Evolutionary conservation across 1,139 yeast genomes (phyloP).

Genomic region (Blastobotrys serpentis): DNA sequence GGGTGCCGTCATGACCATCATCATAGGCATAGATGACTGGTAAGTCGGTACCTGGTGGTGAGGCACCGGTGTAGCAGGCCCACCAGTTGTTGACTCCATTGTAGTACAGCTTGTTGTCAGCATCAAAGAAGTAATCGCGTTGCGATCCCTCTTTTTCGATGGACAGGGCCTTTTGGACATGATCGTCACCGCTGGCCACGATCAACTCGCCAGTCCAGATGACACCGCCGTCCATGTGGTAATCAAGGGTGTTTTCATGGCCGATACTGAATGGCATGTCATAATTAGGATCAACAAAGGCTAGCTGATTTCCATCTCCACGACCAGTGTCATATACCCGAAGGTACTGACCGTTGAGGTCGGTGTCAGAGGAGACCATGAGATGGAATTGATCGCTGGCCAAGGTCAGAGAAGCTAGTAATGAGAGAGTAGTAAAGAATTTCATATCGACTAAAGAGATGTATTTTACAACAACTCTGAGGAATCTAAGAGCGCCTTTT

Average conservation of each 20-base stretch:
- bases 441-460: not conserved
- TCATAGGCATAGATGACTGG: conserved; percentile 5
- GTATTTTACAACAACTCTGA: not conserved
- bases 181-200: not conserved
- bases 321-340: conserved; percentile 1
- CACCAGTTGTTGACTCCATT: conserved; percentile 9
- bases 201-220: conserved; percentile 6
- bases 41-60: conserved; percentile 4
- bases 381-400: conserved; percentile 11
- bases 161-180: not conserved
- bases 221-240: conserved; percentile 4
- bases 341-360: conserved; percentile 12
- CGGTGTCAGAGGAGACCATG: conserved; percentile 7
- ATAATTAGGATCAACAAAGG: conserved; percentile 7
- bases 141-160: conserved; percentile 1
- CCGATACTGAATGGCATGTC: conserved; percentile 8
- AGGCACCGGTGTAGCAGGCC: conserved; percentile 11
- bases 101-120: not conserved
- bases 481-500: no score
- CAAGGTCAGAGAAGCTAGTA: not conserved
- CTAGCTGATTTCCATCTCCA: conserved; percentile 6
- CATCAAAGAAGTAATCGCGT: conserved; percentile 2
- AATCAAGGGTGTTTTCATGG: conserved; percentile 3
- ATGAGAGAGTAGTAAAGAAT: not conserved
- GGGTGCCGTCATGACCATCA: conserved; percentile 1